Evolutionary conservation across 495 filamentous ascomycete genomes (phyloP), one percentile per base, ranked within the genome.

Genomic region (Aspergillus sparsus): DNA sequence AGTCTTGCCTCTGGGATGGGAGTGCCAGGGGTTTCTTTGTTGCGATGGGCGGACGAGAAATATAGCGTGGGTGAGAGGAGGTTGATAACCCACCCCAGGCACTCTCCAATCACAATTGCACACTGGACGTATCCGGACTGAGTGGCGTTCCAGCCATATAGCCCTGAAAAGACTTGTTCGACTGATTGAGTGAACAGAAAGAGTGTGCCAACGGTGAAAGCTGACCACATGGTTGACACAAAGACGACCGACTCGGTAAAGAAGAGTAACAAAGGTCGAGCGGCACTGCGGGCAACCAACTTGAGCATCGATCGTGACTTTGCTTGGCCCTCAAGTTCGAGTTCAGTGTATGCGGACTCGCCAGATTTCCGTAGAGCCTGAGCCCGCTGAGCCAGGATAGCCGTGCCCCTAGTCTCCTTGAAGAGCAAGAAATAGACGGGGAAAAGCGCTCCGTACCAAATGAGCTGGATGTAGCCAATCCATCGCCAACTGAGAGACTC

Each of bases 231-330:
- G 3, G 76, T 77, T 49, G 72, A 76, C 44, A 77, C 69, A 36
- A 83, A 79, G 5, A 85, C 76, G 7, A 86, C 83, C 0, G 73
- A 72, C 63, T 85, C 83, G 16, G 81, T 85, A 60, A 69, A 73
- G 16, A 85, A 75, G 47, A 86, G 64, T 31, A 73, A 54, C 6
- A 77, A 21, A 8, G 82, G 82, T 1, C 80, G 72, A 16, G 66
- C 56, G 9, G 76, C 66, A 49, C 70, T 72, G 13, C 63, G 64
- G 21, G 42, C 54, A 16, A 77, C 52, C 8, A 71, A 61, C 18
- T 55, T 50, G 41, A 61, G 12, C 44, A 69, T 55, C 21, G 66
- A 66, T 15, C 15, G 16, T 3, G 44, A 47, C n/a, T 21, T 16
- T 6, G 5, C n/a, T 15, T 60, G 63, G 6, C 61, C 63, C 37